Conservation (phyloP, 768 basidiomycete genomes). For the Boletus sp. region DNA sequence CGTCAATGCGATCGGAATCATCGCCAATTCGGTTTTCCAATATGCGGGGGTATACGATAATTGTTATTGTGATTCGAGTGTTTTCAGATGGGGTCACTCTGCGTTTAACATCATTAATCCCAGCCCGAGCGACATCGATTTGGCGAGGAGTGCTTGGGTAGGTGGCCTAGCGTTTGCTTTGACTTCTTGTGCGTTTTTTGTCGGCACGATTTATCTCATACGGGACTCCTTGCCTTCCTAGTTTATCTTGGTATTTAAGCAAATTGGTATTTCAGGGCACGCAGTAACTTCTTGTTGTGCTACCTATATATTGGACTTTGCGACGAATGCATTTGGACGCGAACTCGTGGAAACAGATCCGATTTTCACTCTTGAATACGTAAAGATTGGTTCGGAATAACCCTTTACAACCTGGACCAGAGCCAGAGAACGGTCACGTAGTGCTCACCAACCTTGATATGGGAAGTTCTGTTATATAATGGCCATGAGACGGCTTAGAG, state of each 20-base stretch:
- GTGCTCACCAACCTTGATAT: no score
- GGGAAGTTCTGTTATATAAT: no score
- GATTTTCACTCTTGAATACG: no score
- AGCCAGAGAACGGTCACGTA: no score
- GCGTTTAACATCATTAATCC: constrained; percentile 33
- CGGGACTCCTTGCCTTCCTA: constrained; percentile 21
- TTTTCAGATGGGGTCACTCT: constrained; percentile 10
- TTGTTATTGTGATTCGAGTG: constrained; percentile 33
- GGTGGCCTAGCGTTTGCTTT: constrained; percentile 35
- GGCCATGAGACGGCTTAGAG: no score
- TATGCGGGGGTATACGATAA: constrained; percentile 25
- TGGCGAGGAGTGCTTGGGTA: constrained; percentile 36
- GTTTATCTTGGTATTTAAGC: no score
- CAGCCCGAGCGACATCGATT: constrained; percentile 15
- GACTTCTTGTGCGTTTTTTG: constrained; percentile 23
- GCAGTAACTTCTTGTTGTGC: no score
- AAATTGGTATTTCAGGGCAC: not conserved
- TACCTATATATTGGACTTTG: not conserved
- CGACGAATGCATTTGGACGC: no score
- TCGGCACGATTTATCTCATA: constrained; percentile 29
- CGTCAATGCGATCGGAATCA: constrained; percentile 25
- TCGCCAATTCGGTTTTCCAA: constrained; percentile 31
- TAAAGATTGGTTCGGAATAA: no score
- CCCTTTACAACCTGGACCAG: no score
- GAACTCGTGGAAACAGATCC: no score